Conservation (phyloP, 2,329 filamentous ascomycete genomes). For the Fusarium sp. region DNA sequence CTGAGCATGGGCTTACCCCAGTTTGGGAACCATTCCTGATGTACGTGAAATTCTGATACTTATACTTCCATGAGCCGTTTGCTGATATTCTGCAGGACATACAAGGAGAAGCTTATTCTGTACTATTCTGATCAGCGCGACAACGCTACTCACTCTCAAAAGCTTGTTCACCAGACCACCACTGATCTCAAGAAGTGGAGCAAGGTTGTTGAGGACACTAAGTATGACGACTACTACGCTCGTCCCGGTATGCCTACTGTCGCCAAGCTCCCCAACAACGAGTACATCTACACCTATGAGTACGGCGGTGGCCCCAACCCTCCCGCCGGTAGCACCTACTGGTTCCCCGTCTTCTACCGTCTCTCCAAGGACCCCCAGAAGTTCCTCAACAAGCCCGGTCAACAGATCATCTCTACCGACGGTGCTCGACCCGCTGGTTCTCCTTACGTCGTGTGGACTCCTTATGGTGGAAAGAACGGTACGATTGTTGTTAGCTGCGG, state of each 20-base stretch:
- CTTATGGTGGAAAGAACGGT: slow-evolving; percentile 58
- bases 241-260: slow-evolving; percentile 77
- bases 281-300: slow-evolving; percentile 71
- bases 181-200: slow-evolving; percentile 71
- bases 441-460: slow-evolving; percentile 59
- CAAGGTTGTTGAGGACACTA: slow-evolving; percentile 67
- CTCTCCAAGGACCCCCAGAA: slow-evolving; percentile 53
- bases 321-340: slow-evolving; percentile 46
- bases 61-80: rapidly evolving
- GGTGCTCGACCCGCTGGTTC: slow-evolving; percentile 53
- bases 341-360: slow-evolving; percentile 61
- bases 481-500: slow-evolving; percentile 58
- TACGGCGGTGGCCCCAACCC: slow-evolving; percentile 60
- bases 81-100: slow-evolving; percentile 52
- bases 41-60: slow-evolving; percentile 29
- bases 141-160: slow-evolving; percentile 70
- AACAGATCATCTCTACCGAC: slow-evolving; percentile 50
- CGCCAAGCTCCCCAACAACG: slow-evolving; percentile 65
- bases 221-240: slow-evolving; percentile 70
- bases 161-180: slow-evolving; percentile 73
- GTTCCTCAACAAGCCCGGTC: slow-evolving; percentile 50
- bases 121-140: slow-evolving; percentile 81
- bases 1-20: slow-evolving; percentile 73
- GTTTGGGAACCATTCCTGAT: slow-evolving; percentile 80
- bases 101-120: slow-evolving; percentile 69